Conservation (phyloP, 2,329 filamentous ascomycete species). For the Fusarium mangiferae region DNA sequence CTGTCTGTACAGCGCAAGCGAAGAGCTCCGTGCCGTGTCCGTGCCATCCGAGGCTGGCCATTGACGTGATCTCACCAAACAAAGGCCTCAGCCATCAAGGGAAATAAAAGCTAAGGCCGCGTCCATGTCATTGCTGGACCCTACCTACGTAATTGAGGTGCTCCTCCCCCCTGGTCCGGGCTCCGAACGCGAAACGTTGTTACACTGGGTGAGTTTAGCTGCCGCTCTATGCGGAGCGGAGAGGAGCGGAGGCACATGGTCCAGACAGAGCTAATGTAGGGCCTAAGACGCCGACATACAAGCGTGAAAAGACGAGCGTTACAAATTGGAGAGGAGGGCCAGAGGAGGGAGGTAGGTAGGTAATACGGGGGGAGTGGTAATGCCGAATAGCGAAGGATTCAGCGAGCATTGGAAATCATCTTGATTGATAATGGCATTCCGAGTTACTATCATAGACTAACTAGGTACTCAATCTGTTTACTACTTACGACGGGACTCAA, state of each 20-base stretch:
- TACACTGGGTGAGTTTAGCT: conserved; percentile 16
- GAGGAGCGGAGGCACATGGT: conserved; percentile 34
- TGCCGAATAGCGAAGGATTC: conserved; percentile 18
- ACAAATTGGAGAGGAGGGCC: background rate
- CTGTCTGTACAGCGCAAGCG: background rate
- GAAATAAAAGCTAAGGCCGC: conserved; percentile 3
- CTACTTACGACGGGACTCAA: background rate
- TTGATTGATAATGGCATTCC: conserved; percentile 8
- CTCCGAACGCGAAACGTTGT: conserved; percentile 17
- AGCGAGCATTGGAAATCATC: background rate
- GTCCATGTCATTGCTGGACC: conserved; percentile 32
- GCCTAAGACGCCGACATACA: conserved; percentile 24
- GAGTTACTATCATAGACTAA: background rate
- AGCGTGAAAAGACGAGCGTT: conserved; percentile 13
- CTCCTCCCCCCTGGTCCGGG: background rate
- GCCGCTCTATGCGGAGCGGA: conserved; percentile 37
- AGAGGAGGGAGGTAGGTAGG: background rate
- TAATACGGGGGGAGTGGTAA: background rate
- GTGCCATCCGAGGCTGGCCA: conserved; percentile 23
- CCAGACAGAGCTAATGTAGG: conserved; percentile 26
- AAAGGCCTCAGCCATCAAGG: conserved; percentile 17
- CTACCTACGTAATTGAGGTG: conserved; percentile 37
- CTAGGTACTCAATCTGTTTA: background rate
- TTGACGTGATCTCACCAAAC: conserved; percentile 19
- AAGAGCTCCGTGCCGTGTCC: background rate